A percentile compares a stretch with the other conserved stretches of the same genome.
Evolutionary conservation across 306 rosid species (phyloP).

Genomic region (Rubus idaeus): DNA sequence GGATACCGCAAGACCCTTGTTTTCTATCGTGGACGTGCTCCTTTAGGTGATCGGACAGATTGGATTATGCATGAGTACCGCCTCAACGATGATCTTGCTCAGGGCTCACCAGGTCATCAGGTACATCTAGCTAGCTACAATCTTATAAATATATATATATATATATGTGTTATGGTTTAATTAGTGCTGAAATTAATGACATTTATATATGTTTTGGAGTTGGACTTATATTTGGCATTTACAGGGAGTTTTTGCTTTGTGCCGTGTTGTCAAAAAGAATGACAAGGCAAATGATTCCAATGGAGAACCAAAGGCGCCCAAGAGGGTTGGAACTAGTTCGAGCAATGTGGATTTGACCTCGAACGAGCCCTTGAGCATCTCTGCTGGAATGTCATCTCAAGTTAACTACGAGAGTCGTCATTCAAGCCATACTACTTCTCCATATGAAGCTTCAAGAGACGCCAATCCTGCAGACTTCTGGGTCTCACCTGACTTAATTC

Average conservation of each 20-base stretch:
- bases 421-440: conserved; percentile 52
- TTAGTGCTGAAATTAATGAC: neutral
- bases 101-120: conserved; percentile 55
- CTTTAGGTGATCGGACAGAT: conserved; percentile 75
- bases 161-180: neutral
- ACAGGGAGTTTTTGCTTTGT: conserved; percentile 79
- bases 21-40: conserved; percentile 88
- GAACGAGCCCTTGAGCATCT: conserved; percentile 36
- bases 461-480: conserved; percentile 52
- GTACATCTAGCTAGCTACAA: too few species aligned
- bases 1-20: conserved; percentile 89
- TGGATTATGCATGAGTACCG: conserved; percentile 99
- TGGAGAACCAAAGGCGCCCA: conserved; percentile 46
- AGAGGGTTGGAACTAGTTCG: conserved; percentile 39
- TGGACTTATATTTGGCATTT: neutral
- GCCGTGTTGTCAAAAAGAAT: conserved; percentile 77
- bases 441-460: conserved; percentile 38
- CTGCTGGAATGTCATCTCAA: conserved; percentile 45
- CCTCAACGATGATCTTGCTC: conserved; percentile 56
- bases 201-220: neutral
- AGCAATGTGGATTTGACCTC: conserved; percentile 38
- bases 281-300: conserved; percentile 48
- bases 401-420: conserved; percentile 49
- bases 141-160: too few species aligned
- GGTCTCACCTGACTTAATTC: conserved; percentile 76